Percentiles rank a stretch among this genome's conserved stretches.
Evolutionary conservation across 106 monocot genomes (phyloP).

Genomic region (Ottelia alismoides): DNA sequence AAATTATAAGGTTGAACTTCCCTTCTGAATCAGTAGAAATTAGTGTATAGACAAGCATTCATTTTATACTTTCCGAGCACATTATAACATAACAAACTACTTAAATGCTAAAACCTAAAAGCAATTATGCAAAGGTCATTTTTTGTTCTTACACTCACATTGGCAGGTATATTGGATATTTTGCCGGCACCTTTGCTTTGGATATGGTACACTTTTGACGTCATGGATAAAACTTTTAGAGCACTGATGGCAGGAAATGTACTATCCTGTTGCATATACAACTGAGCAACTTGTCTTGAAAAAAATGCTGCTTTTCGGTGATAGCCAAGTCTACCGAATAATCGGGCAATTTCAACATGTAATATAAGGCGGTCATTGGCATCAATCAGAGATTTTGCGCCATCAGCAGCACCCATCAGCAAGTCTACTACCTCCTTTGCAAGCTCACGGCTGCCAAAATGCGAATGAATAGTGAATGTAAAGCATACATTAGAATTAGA

Average conservation of each 20-base stretch:
- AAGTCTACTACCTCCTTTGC: slow-evolving; percentile 85
- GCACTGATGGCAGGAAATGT: slow-evolving; percentile 74
- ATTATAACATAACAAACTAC: too few relatives aligned
- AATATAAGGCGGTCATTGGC: slow-evolving; percentile 85
- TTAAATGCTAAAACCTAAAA: too few relatives aligned
- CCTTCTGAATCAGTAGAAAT: too few relatives aligned
- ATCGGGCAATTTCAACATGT: slow-evolving; percentile 87
- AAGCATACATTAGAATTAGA: too few relatives aligned
- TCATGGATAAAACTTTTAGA: slow-evolving; percentile 82
- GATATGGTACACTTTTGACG: slow-evolving; percentile 80
- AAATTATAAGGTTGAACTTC: too few relatives aligned
- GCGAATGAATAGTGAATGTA: too few relatives aligned
- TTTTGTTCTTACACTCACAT: too few relatives aligned
- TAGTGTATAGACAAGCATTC: too few relatives aligned
- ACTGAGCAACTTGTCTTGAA: slow-evolving; percentile 84
- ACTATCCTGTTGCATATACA: slow-evolving; percentile 92
- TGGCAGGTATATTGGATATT: too few relatives aligned
- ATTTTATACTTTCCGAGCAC: too few relatives aligned
- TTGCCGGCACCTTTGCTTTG: slow-evolving; percentile 77
- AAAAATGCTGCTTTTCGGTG: slow-evolving; percentile 98
- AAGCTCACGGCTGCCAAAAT: slow-evolving; percentile 58
- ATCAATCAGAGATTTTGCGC: slow-evolving; percentile 93
- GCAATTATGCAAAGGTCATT: too few relatives aligned
- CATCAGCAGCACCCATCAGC: slow-evolving; percentile 91
- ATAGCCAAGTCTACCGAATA: slow-evolving; percentile 89